These are phyloP conservation scores for Aureobasidium sp. DNA, from an alignment of 2,329 filamentous ascomycete genomes.

Conservation along the genomic window DNA sequence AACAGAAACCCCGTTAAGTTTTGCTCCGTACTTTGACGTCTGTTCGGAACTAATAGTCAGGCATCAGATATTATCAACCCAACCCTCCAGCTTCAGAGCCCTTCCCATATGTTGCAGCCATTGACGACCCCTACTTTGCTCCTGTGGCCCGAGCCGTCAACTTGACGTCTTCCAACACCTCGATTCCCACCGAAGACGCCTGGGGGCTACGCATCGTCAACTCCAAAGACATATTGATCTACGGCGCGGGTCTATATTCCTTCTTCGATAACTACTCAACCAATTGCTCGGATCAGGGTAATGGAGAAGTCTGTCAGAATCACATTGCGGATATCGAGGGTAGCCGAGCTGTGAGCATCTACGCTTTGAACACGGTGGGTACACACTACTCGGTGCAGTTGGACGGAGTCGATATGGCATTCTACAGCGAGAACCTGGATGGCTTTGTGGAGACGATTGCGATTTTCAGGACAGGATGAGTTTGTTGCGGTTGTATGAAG, in stretches of 20 bases:
- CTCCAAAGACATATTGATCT: slow-evolving; percentile 49
- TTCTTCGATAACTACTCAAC: slow-evolving; percentile 60
- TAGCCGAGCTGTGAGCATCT: slow-evolving; percentile 32
- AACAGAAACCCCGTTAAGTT: slow-evolving; percentile 64
- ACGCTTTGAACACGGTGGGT: slow-evolving; percentile 39
- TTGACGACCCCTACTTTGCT: slow-evolving; percentile 62
- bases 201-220: slow-evolving; percentile 60
- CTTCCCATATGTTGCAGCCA: slow-evolving; percentile 52
- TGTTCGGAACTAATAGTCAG: no score
- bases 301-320: slow-evolving; percentile 40
- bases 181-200: slow-evolving; percentile 36
- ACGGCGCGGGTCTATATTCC: slow-evolving; percentile 60
- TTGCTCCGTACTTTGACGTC: no score
- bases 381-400: slow-evolving; percentile 40
- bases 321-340: slow-evolving; percentile 44
- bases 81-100: slow-evolving; percentile 68
- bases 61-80: slow-evolving; percentile 59
- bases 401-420: slow-evolving; percentile 38
- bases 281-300: slow-evolving; percentile 33
- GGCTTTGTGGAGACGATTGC: slow-evolving; percentile 40
- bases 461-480: slow-evolving; percentile 29
- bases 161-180: slow-evolving; percentile 17
- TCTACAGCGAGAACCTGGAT: slow-evolving; percentile 41
- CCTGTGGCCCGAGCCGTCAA: slow-evolving; percentile 35
- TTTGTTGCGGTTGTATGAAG: background rate